Percentiles rank a stretch among this genome's conserved stretches.
These are phyloP conservation scores for Colletotrichum musicola DNA, from an alignment of 2,329 filamentous ascomycete genomes.

Conservation along the genomic window DNA sequence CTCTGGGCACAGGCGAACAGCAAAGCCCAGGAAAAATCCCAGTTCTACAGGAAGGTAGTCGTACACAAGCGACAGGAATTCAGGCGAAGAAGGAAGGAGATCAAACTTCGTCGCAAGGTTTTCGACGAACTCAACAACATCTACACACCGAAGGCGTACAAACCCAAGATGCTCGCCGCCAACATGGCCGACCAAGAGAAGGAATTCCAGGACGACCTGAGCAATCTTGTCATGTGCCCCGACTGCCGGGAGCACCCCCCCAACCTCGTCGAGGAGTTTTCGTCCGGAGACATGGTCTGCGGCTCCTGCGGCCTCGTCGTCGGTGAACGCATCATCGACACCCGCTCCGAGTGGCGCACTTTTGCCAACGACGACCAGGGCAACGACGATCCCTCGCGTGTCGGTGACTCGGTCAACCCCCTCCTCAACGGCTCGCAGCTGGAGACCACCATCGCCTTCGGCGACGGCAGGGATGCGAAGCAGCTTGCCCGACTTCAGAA, in stretches of 20 bases:
- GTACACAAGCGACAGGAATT: conserved; percentile 50
- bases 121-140: conserved; percentile 58
- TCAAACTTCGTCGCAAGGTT: conserved; percentile 52
- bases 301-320: conserved; percentile 92
- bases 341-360: conserved; percentile 97
- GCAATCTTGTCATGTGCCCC: conserved; percentile 85
- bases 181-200: conserved; percentile 41
- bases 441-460: conserved; percentile 88
- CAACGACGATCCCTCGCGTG: conserved; percentile 96
- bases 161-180: conserved; percentile 61
- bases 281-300: conserved; percentile 92
- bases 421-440: conserved; percentile 92
- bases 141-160: conserved; percentile 56
- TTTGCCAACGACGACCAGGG: conserved; percentile 98
- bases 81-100: conserved; percentile 49
- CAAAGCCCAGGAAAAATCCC: conserved; percentile 37
- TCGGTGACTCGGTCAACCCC: conserved; percentile 92
- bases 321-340: conserved; percentile 92
- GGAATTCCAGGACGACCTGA: conserved; percentile 84
- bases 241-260: conserved; percentile 95
- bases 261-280: conserved; percentile 92
- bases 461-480: conserved; percentile 77
- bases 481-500: conserved; percentile 88
- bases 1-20: conserved; percentile 50
- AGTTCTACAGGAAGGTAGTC: conserved; percentile 43